phyloP scores from a whole-genome alignment of 2,329 filamentous ascomycete genomes.

The Talaromyces sp. region DNA sequence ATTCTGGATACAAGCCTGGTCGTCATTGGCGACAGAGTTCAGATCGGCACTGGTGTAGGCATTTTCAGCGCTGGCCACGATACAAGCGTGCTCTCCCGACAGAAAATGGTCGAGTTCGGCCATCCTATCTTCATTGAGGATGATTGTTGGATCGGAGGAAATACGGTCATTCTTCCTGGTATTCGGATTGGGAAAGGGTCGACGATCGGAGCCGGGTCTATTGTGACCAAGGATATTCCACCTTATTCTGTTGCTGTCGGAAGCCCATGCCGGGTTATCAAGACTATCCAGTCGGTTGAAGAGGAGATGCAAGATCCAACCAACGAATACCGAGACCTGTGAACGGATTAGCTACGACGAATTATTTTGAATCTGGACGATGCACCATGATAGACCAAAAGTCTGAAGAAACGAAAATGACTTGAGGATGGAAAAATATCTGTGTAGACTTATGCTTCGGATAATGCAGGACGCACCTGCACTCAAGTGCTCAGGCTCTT shows the following conservation, averaged over 20 bases:
- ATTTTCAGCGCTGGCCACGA: constrained; percentile 60
- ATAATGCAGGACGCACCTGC: no score
- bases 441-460: no score
- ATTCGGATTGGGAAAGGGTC: constrained; percentile 41
- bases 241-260: constrained; percentile 37
- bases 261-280: constrained; percentile 20
- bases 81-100: constrained; percentile 51
- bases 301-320: constrained; percentile 28
- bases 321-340: constrained; percentile 21
- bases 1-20: constrained; percentile 59
- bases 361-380: not conserved
- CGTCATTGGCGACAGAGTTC: constrained; percentile 56
- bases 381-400: no score
- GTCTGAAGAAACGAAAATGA: no score
- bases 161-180: constrained; percentile 43
- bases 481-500: no score
- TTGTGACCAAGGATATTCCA: constrained; percentile 37
- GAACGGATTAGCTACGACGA: not conserved
- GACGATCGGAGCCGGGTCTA: constrained; percentile 5
- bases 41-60: constrained; percentile 57
- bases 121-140: constrained; percentile 72
- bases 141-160: constrained; percentile 51
- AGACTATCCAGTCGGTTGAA: constrained; percentile 22
- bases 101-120: constrained; percentile 64
- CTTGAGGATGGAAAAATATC: no score